A percentile compares a stretch with the other conserved stretches of the same genome.
Evolutionary conservation across 768 basidiomycete genomes (phyloP).

Genomic region (Russula foetens): DNA sequence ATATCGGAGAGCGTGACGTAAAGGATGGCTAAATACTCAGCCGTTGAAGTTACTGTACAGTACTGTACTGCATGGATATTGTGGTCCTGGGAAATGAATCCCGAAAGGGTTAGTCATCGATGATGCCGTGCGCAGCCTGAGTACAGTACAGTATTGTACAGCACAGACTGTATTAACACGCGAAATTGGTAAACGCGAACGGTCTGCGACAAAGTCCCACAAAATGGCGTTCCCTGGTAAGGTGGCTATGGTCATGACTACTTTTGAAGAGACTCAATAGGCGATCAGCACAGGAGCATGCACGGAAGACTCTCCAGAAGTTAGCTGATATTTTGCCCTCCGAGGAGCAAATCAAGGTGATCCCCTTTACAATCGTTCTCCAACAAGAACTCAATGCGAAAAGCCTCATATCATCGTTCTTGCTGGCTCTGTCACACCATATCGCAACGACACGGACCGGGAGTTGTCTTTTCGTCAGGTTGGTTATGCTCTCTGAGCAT

Average conservation of each 20-base stretch:
- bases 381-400: background rate
- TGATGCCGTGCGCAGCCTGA: too few species aligned
- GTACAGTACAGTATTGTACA: too few species aligned
- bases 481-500: conserved; percentile 21
- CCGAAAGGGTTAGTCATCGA: too few species aligned
- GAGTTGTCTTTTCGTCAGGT: conserved; percentile 60
- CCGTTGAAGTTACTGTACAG: too few species aligned
- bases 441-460: conserved; percentile 78
- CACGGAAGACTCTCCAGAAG: conserved; percentile 43
- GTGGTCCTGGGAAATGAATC: too few species aligned
- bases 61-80: too few species aligned
- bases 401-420: conserved; percentile 67
- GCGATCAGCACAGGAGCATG: conserved; percentile 43
- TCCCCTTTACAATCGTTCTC: background rate
- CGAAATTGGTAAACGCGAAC: too few species aligned
- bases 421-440: conserved; percentile 53
- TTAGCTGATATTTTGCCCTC: conserved; percentile 43
- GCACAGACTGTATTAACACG: too few species aligned
- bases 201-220: background rate
- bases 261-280: background rate
- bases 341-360: conserved; percentile 45
- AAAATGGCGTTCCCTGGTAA: conserved; percentile 6
- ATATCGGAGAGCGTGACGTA: too few species aligned
- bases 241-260: background rate
- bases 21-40: too few species aligned